Evolutionary conservation across 352 stramenopile genomes (phyloP), one percentile per base, ranked within the genome.

Genomic region (Phytophthora meadii): DNA sequence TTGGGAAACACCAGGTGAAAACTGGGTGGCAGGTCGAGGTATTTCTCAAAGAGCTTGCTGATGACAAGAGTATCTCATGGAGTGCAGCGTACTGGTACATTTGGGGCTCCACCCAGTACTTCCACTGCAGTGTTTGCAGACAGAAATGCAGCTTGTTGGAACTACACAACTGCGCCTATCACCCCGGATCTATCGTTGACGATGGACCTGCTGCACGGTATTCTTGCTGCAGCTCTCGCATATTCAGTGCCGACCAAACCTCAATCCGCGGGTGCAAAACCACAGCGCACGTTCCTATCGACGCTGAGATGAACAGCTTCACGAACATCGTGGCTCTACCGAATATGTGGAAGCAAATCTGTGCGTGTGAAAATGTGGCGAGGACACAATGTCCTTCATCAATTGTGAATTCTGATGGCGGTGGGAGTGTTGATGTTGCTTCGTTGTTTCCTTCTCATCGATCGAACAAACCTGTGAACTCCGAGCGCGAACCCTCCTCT

Each of bases 1-100:
- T 86, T 4, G 73, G 70, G 22, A 57, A 51, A 0, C 83, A 94
- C 46, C 49, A 83, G 49, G 50, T 73, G 1, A 83, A 77, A 44
- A 1, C 45, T 0, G 71, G 67, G 4, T 93, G 84, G 82, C 77
- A 76, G 24, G 12, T 81, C 0, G 74, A 88, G 4, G 48, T 70
- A 0, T 88, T 88, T 46, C 25, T 90, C 6, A 61, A 63, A 32
- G 74, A 79, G 1, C 54, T 88, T 2, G 63, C 74, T 5, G 61
- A 68, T 9, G 65, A 83, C 22, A 80, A 74, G 36, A 67, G 54
- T 1, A 74, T 89, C 40, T 72, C 69, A 3, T 97, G 88, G 88
- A 77, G 64, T 17, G 76, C 66, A 0, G 74, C 79, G 0, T 97
- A 94, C 54, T 97, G 91, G 90, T 84, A 87, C 46, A 46, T 96